A percentile compares a stretch with the other conserved stretches of the same genome.
These are phyloP conservation scores for Geotrichum macrosporum DNA, from an alignment of 1,139 yeast species.

Conservation along the genomic window DNA sequence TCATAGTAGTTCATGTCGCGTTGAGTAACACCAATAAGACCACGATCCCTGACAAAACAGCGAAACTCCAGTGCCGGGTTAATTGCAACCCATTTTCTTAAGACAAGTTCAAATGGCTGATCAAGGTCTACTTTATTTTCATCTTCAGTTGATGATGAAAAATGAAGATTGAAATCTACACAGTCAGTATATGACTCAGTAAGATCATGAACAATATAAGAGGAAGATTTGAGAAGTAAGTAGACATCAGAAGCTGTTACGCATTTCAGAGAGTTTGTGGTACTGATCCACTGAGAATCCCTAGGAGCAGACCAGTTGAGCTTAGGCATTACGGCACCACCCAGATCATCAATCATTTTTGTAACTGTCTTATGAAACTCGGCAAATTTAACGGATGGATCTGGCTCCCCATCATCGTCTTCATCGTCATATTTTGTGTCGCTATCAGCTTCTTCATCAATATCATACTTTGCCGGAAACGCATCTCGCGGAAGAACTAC, in stretches of 20 bases:
- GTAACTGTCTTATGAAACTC: slow-evolving; percentile 55
- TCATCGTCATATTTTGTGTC: slow-evolving; percentile 52
- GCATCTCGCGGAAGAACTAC: slow-evolving; percentile 53
- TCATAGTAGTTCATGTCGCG: slow-evolving; percentile 80
- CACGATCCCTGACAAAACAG: slow-evolving; percentile 62
- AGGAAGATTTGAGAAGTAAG: slow-evolving; percentile 75
- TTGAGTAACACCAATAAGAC: slow-evolving; percentile 71
- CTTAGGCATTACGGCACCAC: slow-evolving; percentile 74
- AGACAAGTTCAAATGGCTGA: slow-evolving; percentile 55
- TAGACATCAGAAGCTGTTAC: slow-evolving; percentile 67
- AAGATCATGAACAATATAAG: slow-evolving; percentile 80
- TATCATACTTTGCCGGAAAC: slow-evolving; percentile 24
- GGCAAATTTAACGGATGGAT: slow-evolving; percentile 46
- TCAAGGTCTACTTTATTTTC: slow-evolving; percentile 28
- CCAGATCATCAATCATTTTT: slow-evolving; percentile 41
- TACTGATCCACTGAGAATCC: slow-evolving; percentile 88
- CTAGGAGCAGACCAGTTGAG: slow-evolving; percentile 96
- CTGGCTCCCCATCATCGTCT: slow-evolving; percentile 44
- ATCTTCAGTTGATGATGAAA: slow-evolving; percentile 19
- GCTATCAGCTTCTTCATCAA: slow-evolving; percentile 26
- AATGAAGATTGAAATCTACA: slow-evolving; percentile 22
- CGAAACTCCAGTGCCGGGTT: slow-evolving; percentile 91
- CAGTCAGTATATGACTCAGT: slow-evolving; percentile 59
- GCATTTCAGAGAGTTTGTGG: slow-evolving; percentile 73
- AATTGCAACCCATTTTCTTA: slow-evolving; percentile 74